Conservation (phyloP, 805 yeast genomes). For the Diddensiella transvaalensis region DNA sequence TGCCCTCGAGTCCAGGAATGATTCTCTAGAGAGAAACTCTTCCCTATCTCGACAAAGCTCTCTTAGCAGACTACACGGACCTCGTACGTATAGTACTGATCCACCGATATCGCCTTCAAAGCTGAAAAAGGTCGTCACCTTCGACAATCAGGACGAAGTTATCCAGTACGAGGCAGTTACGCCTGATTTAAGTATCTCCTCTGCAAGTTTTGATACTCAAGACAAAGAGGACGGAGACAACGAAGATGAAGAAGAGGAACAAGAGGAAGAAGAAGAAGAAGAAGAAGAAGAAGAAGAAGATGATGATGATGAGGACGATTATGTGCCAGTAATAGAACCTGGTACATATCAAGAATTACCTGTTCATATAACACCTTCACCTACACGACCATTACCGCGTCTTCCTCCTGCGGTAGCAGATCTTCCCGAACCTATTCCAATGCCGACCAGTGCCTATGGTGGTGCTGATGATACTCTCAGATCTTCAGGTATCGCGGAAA, state of each 20-base stretch:
- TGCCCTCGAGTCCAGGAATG: not conserved
- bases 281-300: conserved; percentile 19
- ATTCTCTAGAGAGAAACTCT: conserved; percentile 15
- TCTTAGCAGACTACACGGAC: conserved; percentile 18
- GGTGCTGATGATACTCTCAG: not conserved
- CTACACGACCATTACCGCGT: conserved; percentile 23
- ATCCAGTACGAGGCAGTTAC: conserved; percentile 26
- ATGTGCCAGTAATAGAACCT: conserved; percentile 26
- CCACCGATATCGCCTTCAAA: conserved; percentile 13
- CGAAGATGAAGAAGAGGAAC: conserved; percentile 17
- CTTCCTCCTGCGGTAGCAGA: conserved; percentile 14
- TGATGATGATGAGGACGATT: conserved; percentile 10
- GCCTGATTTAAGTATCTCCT: conserved; percentile 21
- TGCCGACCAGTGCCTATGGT: not conserved
- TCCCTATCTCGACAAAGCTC: conserved; percentile 20
- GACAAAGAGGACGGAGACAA: conserved; percentile 15
- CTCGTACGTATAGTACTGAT: conserved; percentile 11
- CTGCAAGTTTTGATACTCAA: conserved; percentile 7
- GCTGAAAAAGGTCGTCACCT: conserved; percentile 26
- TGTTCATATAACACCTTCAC: not conserved
- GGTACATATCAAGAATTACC: not conserved
- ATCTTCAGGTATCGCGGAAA: not conserved
- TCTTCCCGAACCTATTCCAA: not conserved
- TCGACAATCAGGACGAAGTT: conserved; percentile 23
- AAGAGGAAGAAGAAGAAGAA: conserved; percentile 11